These are phyloP conservation scores for Neobulgaria alba DNA, from an alignment of 2,329 filamentous ascomycete species.

Conservation along the genomic window DNA sequence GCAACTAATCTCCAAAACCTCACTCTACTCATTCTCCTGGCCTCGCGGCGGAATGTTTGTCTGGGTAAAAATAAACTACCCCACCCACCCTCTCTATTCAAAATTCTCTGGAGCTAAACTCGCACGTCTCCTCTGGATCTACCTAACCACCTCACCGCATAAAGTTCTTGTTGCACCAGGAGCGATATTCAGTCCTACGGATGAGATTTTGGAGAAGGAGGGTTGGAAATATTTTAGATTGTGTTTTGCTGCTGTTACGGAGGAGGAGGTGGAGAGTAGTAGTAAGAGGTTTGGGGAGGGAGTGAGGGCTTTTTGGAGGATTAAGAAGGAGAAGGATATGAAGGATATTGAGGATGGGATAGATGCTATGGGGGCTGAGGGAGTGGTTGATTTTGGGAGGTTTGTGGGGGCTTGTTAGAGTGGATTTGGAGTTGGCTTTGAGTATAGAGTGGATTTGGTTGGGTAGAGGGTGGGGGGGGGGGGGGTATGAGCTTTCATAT, in stretches of 20 bases:
- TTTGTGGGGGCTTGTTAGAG: too few species aligned
- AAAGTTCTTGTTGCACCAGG: conserved; percentile 65
- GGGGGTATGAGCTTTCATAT: too few species aligned
- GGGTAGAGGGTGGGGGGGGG: too few species aligned
- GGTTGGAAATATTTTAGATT: conserved; percentile 69
- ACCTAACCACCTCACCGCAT: conserved; percentile 60
- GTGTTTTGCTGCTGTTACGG: conserved; percentile 79
- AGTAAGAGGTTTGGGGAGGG: conserved; percentile 59
- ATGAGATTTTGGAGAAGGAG: conserved; percentile 45
- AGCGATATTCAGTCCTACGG: conserved; percentile 61
- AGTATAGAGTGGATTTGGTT: too few species aligned
- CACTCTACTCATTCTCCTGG: conserved; percentile 68
- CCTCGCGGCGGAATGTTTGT: conserved; percentile 89
- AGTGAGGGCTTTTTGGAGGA: conserved; percentile 66
- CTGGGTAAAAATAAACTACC: conserved; percentile 68
- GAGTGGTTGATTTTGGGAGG: too few species aligned
- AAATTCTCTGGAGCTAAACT: conserved; percentile 47
- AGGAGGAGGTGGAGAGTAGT: conserved; percentile 55
- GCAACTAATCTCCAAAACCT: conserved; percentile 66
- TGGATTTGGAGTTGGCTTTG: too few species aligned
- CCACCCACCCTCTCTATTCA: conserved; percentile 60
- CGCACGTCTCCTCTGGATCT: conserved; percentile 59
- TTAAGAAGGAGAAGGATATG: conserved; percentile 58
- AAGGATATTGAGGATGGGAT: conserved; percentile 23
- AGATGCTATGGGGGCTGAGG: too few species aligned